These are phyloP conservation scores for Didymella pinodella DNA, from an alignment of 2,329 filamentous ascomycete species.

Conservation along the genomic window DNA sequence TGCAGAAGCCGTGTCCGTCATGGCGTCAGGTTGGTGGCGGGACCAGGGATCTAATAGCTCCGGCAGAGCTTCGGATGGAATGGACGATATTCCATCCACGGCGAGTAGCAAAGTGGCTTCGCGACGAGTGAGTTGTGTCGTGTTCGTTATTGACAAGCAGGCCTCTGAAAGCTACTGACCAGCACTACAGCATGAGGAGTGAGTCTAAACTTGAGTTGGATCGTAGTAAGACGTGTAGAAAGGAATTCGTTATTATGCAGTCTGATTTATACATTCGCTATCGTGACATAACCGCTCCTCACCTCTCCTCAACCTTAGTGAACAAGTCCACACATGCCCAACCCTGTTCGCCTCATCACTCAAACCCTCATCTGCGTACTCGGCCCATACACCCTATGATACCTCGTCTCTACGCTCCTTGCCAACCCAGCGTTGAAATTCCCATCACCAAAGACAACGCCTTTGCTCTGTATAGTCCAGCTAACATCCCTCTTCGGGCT, in stretches of 20 bases:
- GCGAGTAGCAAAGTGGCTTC: too few relatives aligned
- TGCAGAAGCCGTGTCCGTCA: too few relatives aligned
- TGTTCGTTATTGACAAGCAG: too few relatives aligned
- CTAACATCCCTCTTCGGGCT: constrained; percentile 34
- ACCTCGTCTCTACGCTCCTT: constrained; percentile 20
- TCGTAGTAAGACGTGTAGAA: background rate
- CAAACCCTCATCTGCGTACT: background rate
- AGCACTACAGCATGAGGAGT: too few relatives aligned
- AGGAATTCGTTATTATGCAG: background rate
- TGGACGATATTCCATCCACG: too few relatives aligned
- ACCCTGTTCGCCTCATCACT: too few relatives aligned
- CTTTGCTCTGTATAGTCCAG: constrained; percentile 54
- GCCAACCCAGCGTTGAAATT: constrained; percentile 30
- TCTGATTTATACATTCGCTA: constrained; percentile 7
- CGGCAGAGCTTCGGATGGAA: too few relatives aligned
- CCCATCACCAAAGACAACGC: constrained; percentile 51
- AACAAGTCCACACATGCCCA: background rate
- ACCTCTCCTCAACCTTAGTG: background rate
- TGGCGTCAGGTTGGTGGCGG: too few relatives aligned
- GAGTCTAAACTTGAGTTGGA: background rate
- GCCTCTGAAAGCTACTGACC: too few relatives aligned
- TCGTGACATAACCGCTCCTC: background rate
- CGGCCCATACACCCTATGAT: constrained; percentile 21
- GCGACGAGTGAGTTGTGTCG: too few relatives aligned
- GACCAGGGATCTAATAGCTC: too few relatives aligned